Conservation (phyloP, 2,329 filamentous ascomycete species). For the Paradendryphiella salina region DNA sequence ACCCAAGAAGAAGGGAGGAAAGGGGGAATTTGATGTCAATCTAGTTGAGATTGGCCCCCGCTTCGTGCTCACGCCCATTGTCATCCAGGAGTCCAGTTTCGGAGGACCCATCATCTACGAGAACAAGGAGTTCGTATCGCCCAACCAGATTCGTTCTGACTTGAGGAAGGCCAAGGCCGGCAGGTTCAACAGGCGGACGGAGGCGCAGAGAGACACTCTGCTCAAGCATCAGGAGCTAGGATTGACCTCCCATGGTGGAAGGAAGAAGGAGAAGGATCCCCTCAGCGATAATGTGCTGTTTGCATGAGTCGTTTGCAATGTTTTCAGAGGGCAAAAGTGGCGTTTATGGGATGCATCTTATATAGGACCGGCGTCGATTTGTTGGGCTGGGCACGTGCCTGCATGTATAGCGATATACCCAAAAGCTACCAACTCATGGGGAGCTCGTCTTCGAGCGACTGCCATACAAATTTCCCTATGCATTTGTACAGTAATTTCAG, state of each 20-base stretch:
- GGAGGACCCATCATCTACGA: constrained; percentile 97
- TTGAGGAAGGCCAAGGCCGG: constrained; percentile 74
- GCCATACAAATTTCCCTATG: background rate
- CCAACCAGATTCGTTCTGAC: constrained; percentile 90
- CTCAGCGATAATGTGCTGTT: constrained; percentile 79
- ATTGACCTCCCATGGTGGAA: constrained; percentile 67
- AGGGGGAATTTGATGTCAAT: constrained; percentile 71
- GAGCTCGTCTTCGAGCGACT: constrained; percentile 8
- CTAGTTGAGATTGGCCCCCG: constrained; percentile 92
- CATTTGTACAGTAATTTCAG: background rate
- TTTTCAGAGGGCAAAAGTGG: constrained; percentile 15
- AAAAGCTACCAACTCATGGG: constrained; percentile 25
- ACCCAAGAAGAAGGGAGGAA: constrained; percentile 53
- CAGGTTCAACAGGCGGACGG: constrained; percentile 74
- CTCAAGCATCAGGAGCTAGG: constrained; percentile 78
- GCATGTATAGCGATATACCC: constrained; percentile 29
- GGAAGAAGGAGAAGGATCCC: constrained; percentile 65
- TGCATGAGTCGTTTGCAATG: constrained; percentile 55
- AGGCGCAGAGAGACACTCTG: constrained; percentile 71
- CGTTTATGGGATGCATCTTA: constrained; percentile 20
- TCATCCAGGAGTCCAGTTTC: constrained; percentile 93
- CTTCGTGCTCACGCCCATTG: constrained; percentile 89
- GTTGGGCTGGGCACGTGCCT: constrained; percentile 5
- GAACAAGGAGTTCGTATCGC: constrained; percentile 95
- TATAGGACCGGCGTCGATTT: constrained; percentile 13